These are phyloP conservation scores for Xylaria grammica DNA, from an alignment of 495 filamentous ascomycete genomes.

Conservation along the genomic window DNA sequence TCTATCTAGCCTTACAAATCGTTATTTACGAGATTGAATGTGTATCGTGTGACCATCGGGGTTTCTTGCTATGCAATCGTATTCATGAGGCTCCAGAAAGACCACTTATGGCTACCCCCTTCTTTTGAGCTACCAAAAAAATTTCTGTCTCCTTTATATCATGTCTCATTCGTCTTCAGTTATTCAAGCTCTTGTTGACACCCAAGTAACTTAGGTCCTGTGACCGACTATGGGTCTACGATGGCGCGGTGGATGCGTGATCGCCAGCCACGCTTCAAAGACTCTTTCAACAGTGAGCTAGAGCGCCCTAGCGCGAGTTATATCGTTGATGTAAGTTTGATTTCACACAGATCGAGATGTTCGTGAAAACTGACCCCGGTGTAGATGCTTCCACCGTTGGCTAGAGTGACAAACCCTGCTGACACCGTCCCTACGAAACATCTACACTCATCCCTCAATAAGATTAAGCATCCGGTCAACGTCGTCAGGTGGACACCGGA, in stretches of 20 bases:
- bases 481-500: slow-evolving; percentile 98
- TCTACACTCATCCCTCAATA: slow-evolving; percentile 94
- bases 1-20: not conserved
- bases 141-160: not conserved
- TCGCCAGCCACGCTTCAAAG: slow-evolving; percentile 76
- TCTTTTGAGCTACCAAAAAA: not conserved
- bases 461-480: slow-evolving; percentile 95
- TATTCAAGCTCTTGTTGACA: slow-evolving; percentile 30
- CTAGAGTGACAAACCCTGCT: slow-evolving; percentile 69
- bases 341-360: not conserved
- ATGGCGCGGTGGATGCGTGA: slow-evolving; percentile 92
- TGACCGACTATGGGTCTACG: slow-evolving; percentile 94
- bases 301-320: slow-evolving; percentile 89
- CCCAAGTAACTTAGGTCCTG: slow-evolving; percentile 61
- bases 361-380: slow-evolving; percentile 11
- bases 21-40: not conserved
- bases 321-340: slow-evolving; percentile 77
- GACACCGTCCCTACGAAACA: slow-evolving; percentile 88
- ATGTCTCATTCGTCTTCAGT: not conserved
- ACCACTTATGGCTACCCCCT: not conserved
- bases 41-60: not conserved
- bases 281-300: slow-evolving; percentile 67
- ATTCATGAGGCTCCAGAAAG: not conserved
- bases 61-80: not conserved
- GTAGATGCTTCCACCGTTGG: slow-evolving; percentile 87